phyloP scores from a whole-genome alignment of 176 grass and related monocot species.

The Aechmea fasciata region DNA sequence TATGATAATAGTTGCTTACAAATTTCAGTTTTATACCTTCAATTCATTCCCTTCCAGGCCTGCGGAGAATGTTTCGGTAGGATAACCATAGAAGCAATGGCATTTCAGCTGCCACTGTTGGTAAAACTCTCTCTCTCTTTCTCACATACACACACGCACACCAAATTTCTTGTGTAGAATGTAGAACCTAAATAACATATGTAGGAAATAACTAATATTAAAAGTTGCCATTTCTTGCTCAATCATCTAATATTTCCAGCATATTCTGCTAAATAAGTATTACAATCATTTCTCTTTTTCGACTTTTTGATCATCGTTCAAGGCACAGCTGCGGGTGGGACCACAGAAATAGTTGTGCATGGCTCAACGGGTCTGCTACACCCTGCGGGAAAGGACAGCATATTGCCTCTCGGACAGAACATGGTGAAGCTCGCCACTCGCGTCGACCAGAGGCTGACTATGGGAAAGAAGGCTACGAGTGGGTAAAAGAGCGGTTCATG shows the following conservation, averaged over 20 bases:
- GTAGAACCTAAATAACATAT: too few relatives aligned
- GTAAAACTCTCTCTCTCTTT: slow-evolving; percentile 25
- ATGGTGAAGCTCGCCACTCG: slow-evolving; percentile 58
- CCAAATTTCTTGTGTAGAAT: neutral
- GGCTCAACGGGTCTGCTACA: slow-evolving; percentile 79
- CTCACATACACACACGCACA: slow-evolving; percentile 10
- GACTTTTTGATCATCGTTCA: slow-evolving; percentile 14
- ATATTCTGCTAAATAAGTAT: neutral
- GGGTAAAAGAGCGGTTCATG: slow-evolving; percentile 76
- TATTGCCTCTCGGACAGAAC: slow-evolving; percentile 57
- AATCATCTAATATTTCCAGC: neutral
- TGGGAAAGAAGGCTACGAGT: slow-evolving; percentile 63
- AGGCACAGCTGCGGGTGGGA: slow-evolving; percentile 87
- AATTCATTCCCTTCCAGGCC: slow-evolving; percentile 27
- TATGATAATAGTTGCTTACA: neutral
- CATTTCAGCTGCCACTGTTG: slow-evolving; percentile 81
- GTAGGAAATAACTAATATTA: too few relatives aligned
- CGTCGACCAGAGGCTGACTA: slow-evolving; percentile 46
- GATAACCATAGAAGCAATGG: slow-evolving; percentile 99
- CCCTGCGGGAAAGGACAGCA: slow-evolving; percentile 68
- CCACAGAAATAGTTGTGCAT: slow-evolving; percentile 70
- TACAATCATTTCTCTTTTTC: neutral
- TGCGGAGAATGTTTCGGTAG: slow-evolving; percentile 98
- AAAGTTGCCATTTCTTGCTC: neutral
- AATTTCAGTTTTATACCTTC: neutral